Evolutionary conservation across 2,329 filamentous ascomycete species (phyloP).

Genomic region (Pseudonectria foliicola): DNA sequence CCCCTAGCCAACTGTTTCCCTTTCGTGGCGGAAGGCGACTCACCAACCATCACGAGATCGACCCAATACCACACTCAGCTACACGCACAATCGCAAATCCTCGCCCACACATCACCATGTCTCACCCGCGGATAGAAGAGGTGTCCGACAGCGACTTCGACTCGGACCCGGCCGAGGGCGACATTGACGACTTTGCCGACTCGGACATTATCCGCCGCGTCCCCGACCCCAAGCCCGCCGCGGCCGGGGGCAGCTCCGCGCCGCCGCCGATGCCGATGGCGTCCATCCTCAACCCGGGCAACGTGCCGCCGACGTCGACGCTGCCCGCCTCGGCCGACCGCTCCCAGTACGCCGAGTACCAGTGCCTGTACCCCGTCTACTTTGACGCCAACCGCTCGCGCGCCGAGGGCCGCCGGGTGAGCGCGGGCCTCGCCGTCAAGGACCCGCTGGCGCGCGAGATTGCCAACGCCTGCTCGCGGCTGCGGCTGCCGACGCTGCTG

Average conservation of each 20-base stretch:
- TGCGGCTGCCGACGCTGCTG: conserved; percentile 68
- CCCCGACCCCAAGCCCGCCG: conserved; percentile 25
- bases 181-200: conserved; percentile 61
- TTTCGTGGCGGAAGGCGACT: too few species aligned
- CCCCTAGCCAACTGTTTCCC: too few species aligned
- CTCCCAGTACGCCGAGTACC: conserved; percentile 63
- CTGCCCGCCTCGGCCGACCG: conserved; percentile 38
- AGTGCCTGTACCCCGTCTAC: conserved; percentile 92
- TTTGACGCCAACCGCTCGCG: conserved; percentile 74
- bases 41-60: too few species aligned
- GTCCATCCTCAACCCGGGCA: conserved; percentile 25
- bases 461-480: conserved; percentile 69
- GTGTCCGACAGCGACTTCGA: conserved; percentile 73
- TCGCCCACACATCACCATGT: conserved; percentile 48
- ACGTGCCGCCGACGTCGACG: conserved; percentile 18
- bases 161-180: conserved; percentile 82
- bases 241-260: conserved; percentile 17
- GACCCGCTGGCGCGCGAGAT: conserved; percentile 89
- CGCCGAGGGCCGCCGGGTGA: conserved; percentile 74
- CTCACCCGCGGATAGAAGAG: conserved; percentile 86
- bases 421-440: conserved; percentile 61
- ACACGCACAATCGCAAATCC: not conserved
- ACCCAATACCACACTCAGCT: not conserved
- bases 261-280: conserved; percentile 16
- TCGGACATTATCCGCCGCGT: conserved; percentile 47